Evolutionary conservation across 140 eudicot genomes (phyloP).

Genomic region (Bidens hawaiensis): DNA sequence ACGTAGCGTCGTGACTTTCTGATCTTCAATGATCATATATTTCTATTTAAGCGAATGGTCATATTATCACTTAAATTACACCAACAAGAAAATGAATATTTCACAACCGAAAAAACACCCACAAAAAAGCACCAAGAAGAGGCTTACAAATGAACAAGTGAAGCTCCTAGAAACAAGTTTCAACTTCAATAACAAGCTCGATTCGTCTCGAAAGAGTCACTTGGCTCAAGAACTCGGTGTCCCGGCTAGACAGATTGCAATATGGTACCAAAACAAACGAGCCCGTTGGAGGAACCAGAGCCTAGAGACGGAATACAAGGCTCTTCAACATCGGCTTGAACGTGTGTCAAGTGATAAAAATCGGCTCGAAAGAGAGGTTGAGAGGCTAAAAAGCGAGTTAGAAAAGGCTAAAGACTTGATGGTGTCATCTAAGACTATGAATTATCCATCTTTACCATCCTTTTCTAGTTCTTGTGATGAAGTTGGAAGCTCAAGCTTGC

Average conservation of each 20-base stretch:
- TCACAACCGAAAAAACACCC: conserved; percentile 34
- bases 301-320: conserved; percentile 44
- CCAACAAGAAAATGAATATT: conserved; percentile 20
- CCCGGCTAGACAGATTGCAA: conserved; percentile 55
- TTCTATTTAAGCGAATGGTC: conserved; percentile 32
- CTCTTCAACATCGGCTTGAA: conserved; percentile 40
- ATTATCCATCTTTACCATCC: conserved; percentile 28
- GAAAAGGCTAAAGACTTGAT: conserved; percentile 35
- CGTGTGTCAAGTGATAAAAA: conserved; percentile 35
- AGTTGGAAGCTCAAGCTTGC: conserved; percentile 48
- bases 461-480: conserved; percentile 45
- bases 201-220: conserved; percentile 52
- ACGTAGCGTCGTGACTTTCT: conserved; percentile 32
- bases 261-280: conserved; percentile 76
- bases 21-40: conserved; percentile 22
- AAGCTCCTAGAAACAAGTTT: conserved; percentile 58
- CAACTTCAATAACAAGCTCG: conserved; percentile 47
- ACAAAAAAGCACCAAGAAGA: conserved; percentile 44
- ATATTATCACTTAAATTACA: conserved; percentile 21
- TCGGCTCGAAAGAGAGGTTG: conserved; percentile 55
- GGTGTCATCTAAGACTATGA: conserved; percentile 35
- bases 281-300: conserved; percentile 67
- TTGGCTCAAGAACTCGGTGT: conserved; percentile 53
- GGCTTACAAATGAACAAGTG: conserved; percentile 63
- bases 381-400: conserved; percentile 47